Evolutionary conservation across 2,329 filamentous ascomycete genomes (phyloP), one percentile per base, ranked within the genome.

Genomic region (Pseudogymnoascus sp.): DNA sequence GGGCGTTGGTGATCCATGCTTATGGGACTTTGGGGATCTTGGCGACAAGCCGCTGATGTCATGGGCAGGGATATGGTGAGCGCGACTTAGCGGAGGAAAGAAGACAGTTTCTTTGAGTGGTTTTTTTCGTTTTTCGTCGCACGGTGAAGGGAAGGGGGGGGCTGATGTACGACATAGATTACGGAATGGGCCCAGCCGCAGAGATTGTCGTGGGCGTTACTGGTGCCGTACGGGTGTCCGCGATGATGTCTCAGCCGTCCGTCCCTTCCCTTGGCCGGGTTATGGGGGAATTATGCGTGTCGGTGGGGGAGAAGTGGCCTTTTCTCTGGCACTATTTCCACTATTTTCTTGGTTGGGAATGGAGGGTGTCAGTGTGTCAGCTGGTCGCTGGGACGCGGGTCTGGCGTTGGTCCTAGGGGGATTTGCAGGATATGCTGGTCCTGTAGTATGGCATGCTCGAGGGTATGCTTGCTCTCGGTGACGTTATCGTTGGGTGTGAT

Each of bases 91-190:
- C 28, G 26, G 26, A 7, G 11, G 35, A 15, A 13, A 9, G 28
- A 57, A 21, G 21, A 19, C n/a, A 6, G n/a, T 57, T 50, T 50
- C 21, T 50, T 50, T 50, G 44, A 26, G 21, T 50, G 44, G 44
- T 33, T 57, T 28, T 57, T 19, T 4, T 17, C 15, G 42, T 21
- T 47, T 23, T n/a, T 15, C 15, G 50, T 19, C 17, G 28, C n/a
- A 57, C 28, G 50, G 17, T 57, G 50, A 57, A 26, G 42, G 35
- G n/a, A 21, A 10, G 5, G 26, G 50, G 50, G 19, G 26, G 50
- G 47, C 47, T 53, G 47, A 53, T 57, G 50, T 57, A 33, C 50
- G 50, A 57, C 28, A 57, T 57, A 33, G 50, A 57, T 57, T 57
- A 57, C 50, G 50, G n/a, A 57, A 57, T 57, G 28, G 50, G 28